Conservation (phyloP, 176 grass and related monocot species). For the Chrysopogon serrulatus region DNA sequence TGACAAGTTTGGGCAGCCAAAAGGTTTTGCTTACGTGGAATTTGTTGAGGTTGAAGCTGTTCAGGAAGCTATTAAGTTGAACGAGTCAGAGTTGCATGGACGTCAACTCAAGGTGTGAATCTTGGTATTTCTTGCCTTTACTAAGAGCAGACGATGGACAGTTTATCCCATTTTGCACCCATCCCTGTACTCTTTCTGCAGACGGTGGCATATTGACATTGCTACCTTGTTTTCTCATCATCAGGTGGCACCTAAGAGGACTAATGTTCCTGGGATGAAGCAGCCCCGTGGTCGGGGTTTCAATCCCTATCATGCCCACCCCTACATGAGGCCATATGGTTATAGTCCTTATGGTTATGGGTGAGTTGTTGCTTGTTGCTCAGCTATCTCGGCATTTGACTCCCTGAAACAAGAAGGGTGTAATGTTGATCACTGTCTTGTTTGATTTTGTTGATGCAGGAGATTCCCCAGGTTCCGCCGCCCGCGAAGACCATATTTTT, state of each 20-base stretch:
- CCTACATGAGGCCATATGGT: constrained; percentile 60
- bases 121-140: background rate
- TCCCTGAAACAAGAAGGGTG: background rate
- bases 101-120: constrained; percentile 57
- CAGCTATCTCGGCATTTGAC: background rate
- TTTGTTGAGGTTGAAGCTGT: constrained; percentile 74
- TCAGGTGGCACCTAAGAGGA: constrained; percentile 70
- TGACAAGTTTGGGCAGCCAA: constrained; percentile 80
- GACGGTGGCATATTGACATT: background rate
- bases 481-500: constrained; percentile 50
- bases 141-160: background rate
- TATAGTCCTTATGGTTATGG: constrained; percentile 69
- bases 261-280: constrained; percentile 79
- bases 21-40: constrained; percentile 86
- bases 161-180: background rate
- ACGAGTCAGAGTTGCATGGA: constrained; percentile 70
- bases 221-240: background rate
- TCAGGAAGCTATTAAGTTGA: constrained; percentile 69
- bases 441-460: constrained; percentile 15
- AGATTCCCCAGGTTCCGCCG: constrained; percentile 66
- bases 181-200: background rate
- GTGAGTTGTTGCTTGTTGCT: constrained; percentile 27
- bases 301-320: constrained; percentile 59
- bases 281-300: constrained; percentile 52
- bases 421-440: background rate